These are phyloP conservation scores for Juglanconis sp. DNA, from an alignment of 2,329 filamentous ascomycete genomes.

Conservation along the genomic window DNA sequence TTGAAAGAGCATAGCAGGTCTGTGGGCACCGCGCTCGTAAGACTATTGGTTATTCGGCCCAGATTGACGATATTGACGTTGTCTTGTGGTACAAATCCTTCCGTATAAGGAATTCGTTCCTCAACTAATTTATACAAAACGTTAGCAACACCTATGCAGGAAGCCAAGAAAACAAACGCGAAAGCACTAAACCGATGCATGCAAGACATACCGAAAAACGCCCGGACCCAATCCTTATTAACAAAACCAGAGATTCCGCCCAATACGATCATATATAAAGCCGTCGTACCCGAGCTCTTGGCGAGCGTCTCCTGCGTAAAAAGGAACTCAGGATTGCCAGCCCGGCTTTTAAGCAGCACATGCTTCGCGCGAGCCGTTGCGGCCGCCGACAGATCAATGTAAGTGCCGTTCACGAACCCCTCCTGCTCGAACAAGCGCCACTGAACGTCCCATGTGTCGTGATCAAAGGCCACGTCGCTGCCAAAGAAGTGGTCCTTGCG, in stretches of 20 bases:
- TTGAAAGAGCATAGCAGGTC: not conserved
- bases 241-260: constrained; percentile 1
- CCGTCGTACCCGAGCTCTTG: constrained; percentile 5
- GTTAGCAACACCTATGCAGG: not conserved
- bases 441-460: not conserved
- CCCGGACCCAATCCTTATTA: constrained; percentile 5
- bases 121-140: not conserved
- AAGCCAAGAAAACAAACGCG: too few species aligned
- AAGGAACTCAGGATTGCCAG: not conserved
- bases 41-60: not conserved
- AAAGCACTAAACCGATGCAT: not conserved
- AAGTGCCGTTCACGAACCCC: not conserved
- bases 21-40: not conserved
- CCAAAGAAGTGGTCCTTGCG: constrained; percentile 8
- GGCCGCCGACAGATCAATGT: not conserved
- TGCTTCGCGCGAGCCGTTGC: constrained; percentile 7
- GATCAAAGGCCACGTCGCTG: not conserved
- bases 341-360: constrained; percentile 7
- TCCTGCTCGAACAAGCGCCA: constrained; percentile 7
- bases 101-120: constrained; percentile 7
- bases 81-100: constrained; percentile 4
- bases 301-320: not conserved
- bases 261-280: constrained; percentile 1
- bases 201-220: constrained; percentile 1
- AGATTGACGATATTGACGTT: not conserved